Conservation (phyloP, 1,284 basidiomycete species). For the Inonotus hispidus region DNA sequence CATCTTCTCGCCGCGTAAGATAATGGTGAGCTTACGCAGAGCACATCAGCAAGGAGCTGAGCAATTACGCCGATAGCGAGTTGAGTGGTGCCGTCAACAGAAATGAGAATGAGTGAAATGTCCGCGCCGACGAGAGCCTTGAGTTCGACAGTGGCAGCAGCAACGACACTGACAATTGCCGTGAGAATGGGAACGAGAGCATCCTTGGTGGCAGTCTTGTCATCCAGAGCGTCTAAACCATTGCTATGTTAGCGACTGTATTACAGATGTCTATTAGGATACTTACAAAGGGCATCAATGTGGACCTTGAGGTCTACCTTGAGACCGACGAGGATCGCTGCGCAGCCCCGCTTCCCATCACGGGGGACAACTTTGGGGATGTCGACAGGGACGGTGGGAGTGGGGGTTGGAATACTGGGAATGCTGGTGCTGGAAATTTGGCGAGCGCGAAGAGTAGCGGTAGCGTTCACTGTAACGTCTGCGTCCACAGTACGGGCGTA, state of each 20-base stretch:
- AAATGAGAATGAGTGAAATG: constrained; percentile 9
- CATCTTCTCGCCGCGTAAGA: neutral
- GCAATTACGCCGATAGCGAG: constrained; percentile 14
- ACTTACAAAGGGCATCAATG: constrained; percentile 8
- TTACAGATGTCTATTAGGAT: neutral
- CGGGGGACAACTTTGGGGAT: neutral
- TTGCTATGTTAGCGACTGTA: neutral
- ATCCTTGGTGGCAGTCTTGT: constrained; percentile 9
- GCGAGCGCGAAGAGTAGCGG: neutral
- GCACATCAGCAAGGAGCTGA: constrained; percentile 15
- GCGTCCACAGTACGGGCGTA: neutral
- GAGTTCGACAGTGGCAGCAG: constrained; percentile 12
- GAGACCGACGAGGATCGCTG: constrained; percentile 12
- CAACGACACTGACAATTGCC: constrained; percentile 8
- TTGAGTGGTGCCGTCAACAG: constrained; percentile 11
- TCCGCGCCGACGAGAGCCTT: constrained; percentile 17
- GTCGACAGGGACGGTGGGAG: neutral
- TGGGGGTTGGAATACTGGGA: too few species aligned
- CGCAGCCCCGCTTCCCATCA: neutral
- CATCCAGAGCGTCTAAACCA: constrained; percentile 2
- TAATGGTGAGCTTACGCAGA: constrained; percentile 7
- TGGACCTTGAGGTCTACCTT: constrained; percentile 5
- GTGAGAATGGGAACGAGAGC: constrained; percentile 11
- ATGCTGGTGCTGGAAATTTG: too few species aligned
- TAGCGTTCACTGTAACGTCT: neutral